Conservation (phyloP, 164 flowering plant genomes). For the Cinnamomum chago region DNA sequence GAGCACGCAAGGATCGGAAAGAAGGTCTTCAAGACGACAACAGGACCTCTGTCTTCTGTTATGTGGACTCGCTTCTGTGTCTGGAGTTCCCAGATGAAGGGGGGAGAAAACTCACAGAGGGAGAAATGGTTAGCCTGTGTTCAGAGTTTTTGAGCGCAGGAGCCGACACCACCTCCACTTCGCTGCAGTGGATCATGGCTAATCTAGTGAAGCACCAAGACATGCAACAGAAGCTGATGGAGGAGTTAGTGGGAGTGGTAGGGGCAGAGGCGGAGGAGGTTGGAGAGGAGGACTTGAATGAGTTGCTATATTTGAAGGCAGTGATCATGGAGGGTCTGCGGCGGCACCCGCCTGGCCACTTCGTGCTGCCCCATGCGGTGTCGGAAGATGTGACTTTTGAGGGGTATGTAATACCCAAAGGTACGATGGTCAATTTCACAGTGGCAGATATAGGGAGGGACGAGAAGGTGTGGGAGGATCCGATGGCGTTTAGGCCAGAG, state of each 20-base stretch:
- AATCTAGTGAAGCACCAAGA: constrained; percentile 22
- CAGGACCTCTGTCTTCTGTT: constrained; percentile 10
- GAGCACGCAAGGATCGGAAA: neutral
- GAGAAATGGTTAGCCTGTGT: constrained; percentile 29
- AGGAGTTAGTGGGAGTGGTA: constrained; percentile 3
- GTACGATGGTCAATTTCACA: constrained; percentile 23
- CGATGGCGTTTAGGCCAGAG: constrained; percentile 41
- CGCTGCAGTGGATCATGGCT: constrained; percentile 34
- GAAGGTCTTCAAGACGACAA: neutral
- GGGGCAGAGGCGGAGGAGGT: constrained; percentile 11
- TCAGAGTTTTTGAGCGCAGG: constrained; percentile 35
- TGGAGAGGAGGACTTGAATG: constrained; percentile 15
- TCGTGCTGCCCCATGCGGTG: constrained; percentile 20
- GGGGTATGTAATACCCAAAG: constrained; percentile 31
- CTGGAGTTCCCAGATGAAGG: constrained; percentile 39
- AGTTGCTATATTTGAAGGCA: constrained; percentile 14
- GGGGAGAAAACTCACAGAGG: constrained; percentile 25
- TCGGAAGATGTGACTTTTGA: constrained; percentile 21
- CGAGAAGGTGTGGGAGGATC: constrained; percentile 20
- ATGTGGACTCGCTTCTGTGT: constrained; percentile 25
- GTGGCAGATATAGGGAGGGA: constrained; percentile 34
- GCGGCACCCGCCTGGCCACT: constrained; percentile 16
- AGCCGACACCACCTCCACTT: constrained; percentile 29
- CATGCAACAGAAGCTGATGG: neutral
- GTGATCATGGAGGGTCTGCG: constrained; percentile 14